Percentiles rank a stretch among this genome's conserved stretches.
Evolutionary conservation across 1,284 basidiomycete genomes (phyloP).

Genomic region (Psilocybe mexicana): DNA sequence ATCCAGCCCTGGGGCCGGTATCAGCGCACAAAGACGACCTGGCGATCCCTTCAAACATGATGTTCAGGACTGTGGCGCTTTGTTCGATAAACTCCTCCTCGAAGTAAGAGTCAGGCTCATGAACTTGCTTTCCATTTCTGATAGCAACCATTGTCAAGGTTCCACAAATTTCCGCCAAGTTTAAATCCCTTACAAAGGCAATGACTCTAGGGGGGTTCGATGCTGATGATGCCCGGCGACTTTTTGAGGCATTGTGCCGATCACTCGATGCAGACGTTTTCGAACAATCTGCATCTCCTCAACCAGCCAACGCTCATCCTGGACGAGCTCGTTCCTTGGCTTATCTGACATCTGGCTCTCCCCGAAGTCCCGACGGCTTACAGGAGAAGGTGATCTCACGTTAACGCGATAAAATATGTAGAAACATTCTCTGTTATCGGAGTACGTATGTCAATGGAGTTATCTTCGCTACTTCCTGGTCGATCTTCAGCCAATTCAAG

Average conservation of each 20-base stretch:
- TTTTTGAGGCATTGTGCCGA: conserved; percentile 45
- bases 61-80: conserved; percentile 39
- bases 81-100: conserved; percentile 35
- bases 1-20: conserved; percentile 2
- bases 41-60: conserved; percentile 33
- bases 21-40: background rate
- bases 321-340: background rate
- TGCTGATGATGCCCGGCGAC: conserved; percentile 45
- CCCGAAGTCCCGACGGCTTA: background rate
- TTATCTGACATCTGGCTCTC: background rate
- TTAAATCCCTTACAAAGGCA: conserved; percentile 41
- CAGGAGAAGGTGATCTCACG: background rate
- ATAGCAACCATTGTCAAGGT: conserved; percentile 26
- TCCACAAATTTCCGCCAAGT: conserved; percentile 36
- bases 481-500: background rate
- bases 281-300: conserved; percentile 21
- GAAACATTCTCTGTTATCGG: background rate
- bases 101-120: conserved; percentile 14
- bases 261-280: conserved; percentile 37
- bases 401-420: background rate
- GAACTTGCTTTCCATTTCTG: background rate
- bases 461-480: background rate
- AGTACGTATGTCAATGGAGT: background rate
- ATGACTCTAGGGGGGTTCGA: conserved; percentile 46
- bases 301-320: background rate